A percentile compares a stretch with the other conserved stretches of the same genome.
phyloP scores from a whole-genome alignment of 2,329 filamentous ascomycete genomes.

The Aspergillus niger region DNA sequence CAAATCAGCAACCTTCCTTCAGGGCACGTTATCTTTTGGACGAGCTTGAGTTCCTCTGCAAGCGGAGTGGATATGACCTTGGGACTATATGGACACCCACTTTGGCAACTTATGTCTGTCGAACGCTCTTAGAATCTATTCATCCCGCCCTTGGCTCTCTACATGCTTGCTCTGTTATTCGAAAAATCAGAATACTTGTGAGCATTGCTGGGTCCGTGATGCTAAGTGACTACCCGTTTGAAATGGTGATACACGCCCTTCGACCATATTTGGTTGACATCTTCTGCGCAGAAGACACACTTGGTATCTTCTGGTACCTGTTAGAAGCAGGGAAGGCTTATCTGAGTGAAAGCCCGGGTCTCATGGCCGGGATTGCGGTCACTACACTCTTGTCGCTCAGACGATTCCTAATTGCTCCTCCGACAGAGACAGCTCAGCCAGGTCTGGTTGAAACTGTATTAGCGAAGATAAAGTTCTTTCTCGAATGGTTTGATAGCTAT shows the following conservation, averaged over 20 bases:
- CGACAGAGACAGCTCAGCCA: slow-evolving; percentile 81
- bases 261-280: slow-evolving; percentile 76
- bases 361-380: slow-evolving; percentile 77
- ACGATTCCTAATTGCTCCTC: slow-evolving; percentile 71
- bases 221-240: slow-evolving; percentile 77
- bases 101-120: slow-evolving; percentile 71
- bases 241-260: slow-evolving; percentile 84
- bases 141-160: slow-evolving; percentile 82
- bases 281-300: slow-evolving; percentile 85
- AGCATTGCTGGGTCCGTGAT: slow-evolving; percentile 73
- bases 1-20: slow-evolving; percentile 86
- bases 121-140: slow-evolving; percentile 77
- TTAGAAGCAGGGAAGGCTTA: slow-evolving; percentile 67
- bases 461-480: slow-evolving; percentile 73
- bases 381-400: slow-evolving; percentile 78
- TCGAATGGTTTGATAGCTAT: slow-evolving; percentile 74
- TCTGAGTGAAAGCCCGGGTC: slow-evolving; percentile 67
- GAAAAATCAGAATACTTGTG: slow-evolving; percentile 80
- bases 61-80: slow-evolving; percentile 66
- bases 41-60: slow-evolving; percentile 77
- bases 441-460: slow-evolving; percentile 77
- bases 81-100: slow-evolving; percentile 73
- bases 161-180: slow-evolving; percentile 81
- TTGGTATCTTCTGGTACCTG: slow-evolving; percentile 85
- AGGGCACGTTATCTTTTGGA: slow-evolving; percentile 73